Percentiles rank a stretch among this genome's conserved stretches.
Conservation (phyloP, 2,329 filamentous ascomycete genomes). For the Boeremia lycopersici region DNA sequence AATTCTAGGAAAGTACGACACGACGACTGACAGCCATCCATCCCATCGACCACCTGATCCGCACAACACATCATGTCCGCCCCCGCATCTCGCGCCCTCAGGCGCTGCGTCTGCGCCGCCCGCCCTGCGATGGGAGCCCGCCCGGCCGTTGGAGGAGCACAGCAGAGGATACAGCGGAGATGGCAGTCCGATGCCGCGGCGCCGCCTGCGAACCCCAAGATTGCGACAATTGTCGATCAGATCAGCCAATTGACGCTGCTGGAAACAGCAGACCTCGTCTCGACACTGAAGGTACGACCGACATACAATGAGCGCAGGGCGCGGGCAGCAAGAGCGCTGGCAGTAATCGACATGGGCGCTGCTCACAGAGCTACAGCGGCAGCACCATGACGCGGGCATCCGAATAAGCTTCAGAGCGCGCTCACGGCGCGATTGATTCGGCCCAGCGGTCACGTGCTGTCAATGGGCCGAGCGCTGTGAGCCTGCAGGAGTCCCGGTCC, state of each 20-base stretch:
- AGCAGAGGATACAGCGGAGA: slow-evolving; percentile 64
- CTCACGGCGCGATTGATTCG: neutral
- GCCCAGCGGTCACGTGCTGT: neutral
- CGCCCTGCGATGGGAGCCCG: slow-evolving; percentile 33
- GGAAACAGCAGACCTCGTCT: slow-evolving; percentile 95
- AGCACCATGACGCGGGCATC: too few relatives aligned
- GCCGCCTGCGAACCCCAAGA: slow-evolving; percentile 79
- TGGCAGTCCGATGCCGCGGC: slow-evolving; percentile 81
- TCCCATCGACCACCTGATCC: slow-evolving; percentile 26
- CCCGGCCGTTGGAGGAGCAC: slow-evolving; percentile 43
- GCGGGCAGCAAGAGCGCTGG: neutral
- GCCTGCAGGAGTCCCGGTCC: neutral
- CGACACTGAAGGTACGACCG: slow-evolving; percentile 81
- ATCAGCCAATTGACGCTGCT: slow-evolving; percentile 97
- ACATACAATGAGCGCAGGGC: neutral
- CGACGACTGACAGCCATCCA: slow-evolving; percentile 24
- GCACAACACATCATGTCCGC: slow-evolving; percentile 49
- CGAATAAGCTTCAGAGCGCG: neutral
- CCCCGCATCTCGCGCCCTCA: slow-evolving; percentile 51
- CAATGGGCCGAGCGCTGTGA: neutral
- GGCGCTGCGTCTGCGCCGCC: slow-evolving; percentile 51
- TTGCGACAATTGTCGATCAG: slow-evolving; percentile 92
- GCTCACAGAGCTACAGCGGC: neutral
- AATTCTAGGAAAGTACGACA: slow-evolving; percentile 26
- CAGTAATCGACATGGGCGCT: neutral